Evolutionary conservation across 805 yeast species (phyloP).

Genomic region (Henningerozyma blattae): DNA sequence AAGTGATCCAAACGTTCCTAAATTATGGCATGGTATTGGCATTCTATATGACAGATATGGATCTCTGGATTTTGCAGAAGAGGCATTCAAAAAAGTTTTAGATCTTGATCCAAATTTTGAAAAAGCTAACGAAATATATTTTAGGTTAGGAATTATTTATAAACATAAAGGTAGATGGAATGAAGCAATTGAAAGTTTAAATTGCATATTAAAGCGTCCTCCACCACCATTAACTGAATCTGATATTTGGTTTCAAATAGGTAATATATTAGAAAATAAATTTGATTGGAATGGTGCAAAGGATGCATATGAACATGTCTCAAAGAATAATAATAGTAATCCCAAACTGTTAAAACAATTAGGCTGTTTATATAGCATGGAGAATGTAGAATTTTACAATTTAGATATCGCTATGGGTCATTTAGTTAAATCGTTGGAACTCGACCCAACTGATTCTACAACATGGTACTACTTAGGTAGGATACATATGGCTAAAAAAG

Average conservation of each 20-base stretch:
- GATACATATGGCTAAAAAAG: constrained; percentile 91
- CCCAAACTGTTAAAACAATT: constrained; percentile 92
- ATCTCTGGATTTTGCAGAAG: constrained; percentile 93
- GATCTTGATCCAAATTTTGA: constrained; percentile 95
- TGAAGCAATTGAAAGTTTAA: constrained; percentile 87
- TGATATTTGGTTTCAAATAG: constrained; percentile 98
- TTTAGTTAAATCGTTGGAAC: constrained; percentile 75
- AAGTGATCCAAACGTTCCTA: constrained; percentile 89
- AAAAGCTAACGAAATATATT: constrained; percentile 91
- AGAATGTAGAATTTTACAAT: constrained; percentile 55
- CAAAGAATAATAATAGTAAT: constrained; percentile 82
- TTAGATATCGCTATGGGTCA: constrained; percentile 74
- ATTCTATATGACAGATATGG: constrained; percentile 94
- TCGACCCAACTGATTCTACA: constrained; percentile 85
- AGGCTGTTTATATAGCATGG: constrained; percentile 78
- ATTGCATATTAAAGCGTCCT: constrained; percentile 79
- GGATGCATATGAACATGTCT: constrained; percentile 90
- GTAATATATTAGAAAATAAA: constrained; percentile 87
- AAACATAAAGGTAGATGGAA: constrained; percentile 84
- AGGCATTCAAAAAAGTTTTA: constrained; percentile 90
- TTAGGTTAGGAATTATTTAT: constrained; percentile 90
- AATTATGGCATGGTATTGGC: constrained; percentile 98
- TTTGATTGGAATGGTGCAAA: constrained; percentile 83
- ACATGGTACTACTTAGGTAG: constrained; percentile 96
- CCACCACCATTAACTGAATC: constrained; percentile 94